Base-by-base conservation (phyloP, 768 basidiomycete genomes). In the Phylloporus rhodoxanthus region DNA sequence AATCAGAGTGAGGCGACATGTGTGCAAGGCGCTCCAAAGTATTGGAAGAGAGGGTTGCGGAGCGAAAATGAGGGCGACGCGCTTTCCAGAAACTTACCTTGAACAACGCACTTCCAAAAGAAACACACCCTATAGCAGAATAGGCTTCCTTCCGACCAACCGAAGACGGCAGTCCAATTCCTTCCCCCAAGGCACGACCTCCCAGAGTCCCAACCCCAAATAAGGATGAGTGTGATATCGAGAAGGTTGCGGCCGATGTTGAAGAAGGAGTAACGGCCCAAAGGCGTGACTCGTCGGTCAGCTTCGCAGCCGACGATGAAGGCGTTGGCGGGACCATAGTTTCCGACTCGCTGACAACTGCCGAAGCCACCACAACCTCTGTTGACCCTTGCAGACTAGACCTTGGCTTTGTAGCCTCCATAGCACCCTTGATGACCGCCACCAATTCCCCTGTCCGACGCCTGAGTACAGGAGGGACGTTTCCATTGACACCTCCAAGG, bases 391-490 rank as follows among this genome's bases (percentile, higher is more conserved):
- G 50, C 25, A 21, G 25, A 28, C 8, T 17, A 14, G 45, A 26
- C 6, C n/a, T 38, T 15, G 43, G 37, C 11, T 17, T 30, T 26
- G 40, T 44, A 25, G 38, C 45, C 72, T 50, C 56, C 17, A 81
- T 64, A 9, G 77, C 75, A 10, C 70, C 71, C 45, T 72, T 75
- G 23, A 94, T 77, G n/a, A 79, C 73, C 33, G 77, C 76, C 32
- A 85, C 66, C 34, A 90, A 68, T 59, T 89, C 88, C 53, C 76
- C 79, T 8, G 78, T 77, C 23, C 81, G 73, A 43, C 74, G 72
- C 51, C 80, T 77, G 17, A 90, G 70, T 2, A 88, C 70, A n/a
- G 80, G 75, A 11, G 85, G 84, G 4, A 84, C 71, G 4, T 75
- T 72, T 49, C 59, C 54, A 26, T 30, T 50, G 14, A 41, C 39